Evolutionary conservation across 1,284 basidiomycete species (phyloP).

Genomic region (Rhizoctonia solani): DNA sequence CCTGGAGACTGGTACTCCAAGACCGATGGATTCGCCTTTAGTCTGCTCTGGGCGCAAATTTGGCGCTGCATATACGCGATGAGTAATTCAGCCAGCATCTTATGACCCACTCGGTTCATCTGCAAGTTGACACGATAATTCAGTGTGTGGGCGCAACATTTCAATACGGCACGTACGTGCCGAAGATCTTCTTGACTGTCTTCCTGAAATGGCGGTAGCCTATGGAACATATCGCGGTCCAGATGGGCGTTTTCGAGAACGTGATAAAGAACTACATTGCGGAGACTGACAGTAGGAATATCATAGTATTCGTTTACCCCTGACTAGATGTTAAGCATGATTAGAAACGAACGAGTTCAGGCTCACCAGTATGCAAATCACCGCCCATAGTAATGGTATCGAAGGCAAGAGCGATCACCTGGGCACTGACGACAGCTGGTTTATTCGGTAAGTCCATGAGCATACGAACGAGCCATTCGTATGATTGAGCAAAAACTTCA

Average conservation of each 20-base stretch:
- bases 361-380: slow-evolving; percentile 38
- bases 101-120: slow-evolving; percentile 38
- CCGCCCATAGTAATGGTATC: slow-evolving; percentile 38
- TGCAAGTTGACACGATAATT: background rate
- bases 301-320: slow-evolving; percentile 39
- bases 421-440: slow-evolving; percentile 38
- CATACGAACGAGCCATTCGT: slow-evolving; percentile 39
- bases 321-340: background rate
- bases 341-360: background rate
- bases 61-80: slow-evolving; percentile 48
- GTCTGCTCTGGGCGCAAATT: slow-evolving; percentile 44
- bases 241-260: slow-evolving; percentile 34
- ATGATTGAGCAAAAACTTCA: slow-evolving; percentile 35
- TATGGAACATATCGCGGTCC: slow-evolving; percentile 35
- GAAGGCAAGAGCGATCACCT: slow-evolving; percentile 37
- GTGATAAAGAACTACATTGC: slow-evolving; percentile 37
- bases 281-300: slow-evolving; percentile 37
- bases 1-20: slow-evolving; percentile 35
- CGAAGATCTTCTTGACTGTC: slow-evolving; percentile 35
- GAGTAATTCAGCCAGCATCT: slow-evolving; percentile 45
- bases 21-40: slow-evolving; percentile 43
- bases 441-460: slow-evolving; percentile 36
- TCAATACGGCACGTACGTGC: slow-evolving; percentile 34
- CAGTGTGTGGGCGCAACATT: background rate
- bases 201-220: slow-evolving; percentile 4